Evolutionary conservation across 2,329 filamentous ascomycete species (phyloP), one percentile per base, ranked within the genome.

Genomic region (Cordyceps militaris): DNA sequence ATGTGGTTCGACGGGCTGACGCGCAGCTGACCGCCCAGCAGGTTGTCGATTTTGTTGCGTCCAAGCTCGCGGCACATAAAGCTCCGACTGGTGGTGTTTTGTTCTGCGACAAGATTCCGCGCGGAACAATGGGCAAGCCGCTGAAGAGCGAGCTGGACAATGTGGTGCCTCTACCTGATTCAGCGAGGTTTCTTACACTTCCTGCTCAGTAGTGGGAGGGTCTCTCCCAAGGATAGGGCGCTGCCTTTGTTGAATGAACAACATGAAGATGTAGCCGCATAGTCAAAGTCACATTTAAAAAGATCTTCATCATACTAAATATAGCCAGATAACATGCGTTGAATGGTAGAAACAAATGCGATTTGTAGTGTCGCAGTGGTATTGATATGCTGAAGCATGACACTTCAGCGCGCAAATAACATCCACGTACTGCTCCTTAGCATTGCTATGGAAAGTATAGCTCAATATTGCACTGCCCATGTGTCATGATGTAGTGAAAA

Each of bases 61-160:
- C 42, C 14, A 38, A 23, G 32, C 53, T 56, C 7, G 53, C 53
- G 23, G 30, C 23, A 43, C 53, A 56, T 32, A 56, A 56, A 43
- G 53, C 21, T 3, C 53, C 53, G 16, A 56, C 53, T 7, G 53
- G 53, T 9, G 53, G 43, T 10, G 43, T 56, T 11, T 16, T 56
- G 23, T 56, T 56, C 34, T 56, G 53, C 23, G n/a, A 56, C 10
- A 13, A 38, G 43, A 56, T 56, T 3, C 43, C 44, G 16, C 44
- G 53, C 11, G 53, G 53, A 14, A n/a, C 53, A 11, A 56, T 56
- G 43, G 53, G 53, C 9, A 56, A 56, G 21, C 21, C 43, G 4
- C 8, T 56, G n/a, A 48, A 48, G 32, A 40, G 5, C 16, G 43
- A 56, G 32, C n/a, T 56, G 28, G 42, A 30, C n/a, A 40, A 56